Percentiles rank a stretch among this genome's conserved stretches.
Evolutionary conservation across 352 stramenopile genomes (phyloP).

Genomic region (Pythium aristosporum): DNA sequence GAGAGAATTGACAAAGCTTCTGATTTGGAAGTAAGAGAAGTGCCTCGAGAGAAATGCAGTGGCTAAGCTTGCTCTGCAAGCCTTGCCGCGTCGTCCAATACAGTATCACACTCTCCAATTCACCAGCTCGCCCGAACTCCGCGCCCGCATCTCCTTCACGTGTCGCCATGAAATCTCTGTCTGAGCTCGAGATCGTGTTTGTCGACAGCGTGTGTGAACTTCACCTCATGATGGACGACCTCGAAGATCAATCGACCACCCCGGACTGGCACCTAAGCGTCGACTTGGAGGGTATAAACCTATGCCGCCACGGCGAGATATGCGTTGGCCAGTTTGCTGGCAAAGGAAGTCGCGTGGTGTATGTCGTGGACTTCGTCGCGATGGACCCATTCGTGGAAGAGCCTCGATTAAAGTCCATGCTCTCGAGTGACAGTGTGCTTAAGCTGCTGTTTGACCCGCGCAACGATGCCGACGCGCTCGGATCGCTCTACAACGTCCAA

Average conservation of each 20-base stretch:
- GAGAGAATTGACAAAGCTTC: too few species aligned
- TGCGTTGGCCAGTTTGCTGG: conserved; percentile 4
- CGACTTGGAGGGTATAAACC: neutral
- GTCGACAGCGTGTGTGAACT: neutral
- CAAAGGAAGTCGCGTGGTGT: conserved; percentile 2
- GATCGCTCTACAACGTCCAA: conserved; percentile 3
- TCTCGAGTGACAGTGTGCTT: neutral
- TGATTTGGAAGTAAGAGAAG: too few species aligned
- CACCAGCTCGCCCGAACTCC: too few species aligned
- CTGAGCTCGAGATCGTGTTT: conserved; percentile 1
- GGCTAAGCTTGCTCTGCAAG: too few species aligned
- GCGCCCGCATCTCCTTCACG: too few species aligned
- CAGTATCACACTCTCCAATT: too few species aligned
- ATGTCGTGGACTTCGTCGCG: conserved; percentile 4
- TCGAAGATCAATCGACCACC: neutral
- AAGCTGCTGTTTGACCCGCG: conserved; percentile 10
- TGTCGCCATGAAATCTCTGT: too few species aligned
- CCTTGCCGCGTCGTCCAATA: too few species aligned
- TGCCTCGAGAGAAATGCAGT: too few species aligned
- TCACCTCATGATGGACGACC: conserved; percentile 6
- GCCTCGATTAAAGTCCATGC: neutral
- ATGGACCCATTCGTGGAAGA: conserved; percentile 7
- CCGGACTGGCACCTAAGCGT: conserved; percentile 5
- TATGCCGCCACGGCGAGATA: neutral
- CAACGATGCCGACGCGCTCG: conserved; percentile 7